Conservation (phyloP, 805 yeast genomes). For the Saturnispora dispora region DNA sequence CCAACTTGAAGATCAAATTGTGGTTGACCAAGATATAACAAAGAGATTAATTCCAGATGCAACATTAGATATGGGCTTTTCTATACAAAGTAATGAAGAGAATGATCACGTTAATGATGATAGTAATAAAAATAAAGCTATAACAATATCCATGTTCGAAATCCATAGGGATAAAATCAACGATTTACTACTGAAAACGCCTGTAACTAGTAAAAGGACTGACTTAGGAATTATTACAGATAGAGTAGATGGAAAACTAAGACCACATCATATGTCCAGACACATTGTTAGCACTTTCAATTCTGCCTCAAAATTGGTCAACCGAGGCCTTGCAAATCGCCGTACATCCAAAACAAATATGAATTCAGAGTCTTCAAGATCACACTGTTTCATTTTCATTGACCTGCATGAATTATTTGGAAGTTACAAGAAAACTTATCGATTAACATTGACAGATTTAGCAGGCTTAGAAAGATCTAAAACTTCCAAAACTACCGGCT, state of each 20-base stretch:
- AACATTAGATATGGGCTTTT: constrained; percentile 39
- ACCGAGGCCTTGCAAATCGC: constrained; percentile 29
- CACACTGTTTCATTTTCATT: constrained; percentile 43
- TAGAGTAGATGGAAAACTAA: constrained; percentile 34
- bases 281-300: constrained; percentile 29
- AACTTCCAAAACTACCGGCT: constrained; percentile 35
- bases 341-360: constrained; percentile 36
- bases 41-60: constrained; percentile 24
- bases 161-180: constrained; percentile 39
- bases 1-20: neutral
- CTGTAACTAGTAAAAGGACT: constrained; percentile 16
- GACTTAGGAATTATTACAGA: constrained; percentile 36
- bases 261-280: constrained; percentile 35
- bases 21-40: constrained; percentile 1
- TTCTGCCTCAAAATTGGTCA: constrained; percentile 31
- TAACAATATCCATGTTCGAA: constrained; percentile 46
- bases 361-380: constrained; percentile 38
- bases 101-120: neutral
- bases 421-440: constrained; percentile 21
- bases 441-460: constrained; percentile 41
- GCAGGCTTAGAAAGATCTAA: constrained; percentile 46
- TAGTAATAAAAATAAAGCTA: constrained; percentile 19
- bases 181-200: constrained; percentile 25
- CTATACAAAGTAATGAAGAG: constrained; percentile 33
- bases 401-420: constrained; percentile 17